Base-by-base conservation (phyloP, 805 yeast genomes). In the Candida hungchunana region DNA sequence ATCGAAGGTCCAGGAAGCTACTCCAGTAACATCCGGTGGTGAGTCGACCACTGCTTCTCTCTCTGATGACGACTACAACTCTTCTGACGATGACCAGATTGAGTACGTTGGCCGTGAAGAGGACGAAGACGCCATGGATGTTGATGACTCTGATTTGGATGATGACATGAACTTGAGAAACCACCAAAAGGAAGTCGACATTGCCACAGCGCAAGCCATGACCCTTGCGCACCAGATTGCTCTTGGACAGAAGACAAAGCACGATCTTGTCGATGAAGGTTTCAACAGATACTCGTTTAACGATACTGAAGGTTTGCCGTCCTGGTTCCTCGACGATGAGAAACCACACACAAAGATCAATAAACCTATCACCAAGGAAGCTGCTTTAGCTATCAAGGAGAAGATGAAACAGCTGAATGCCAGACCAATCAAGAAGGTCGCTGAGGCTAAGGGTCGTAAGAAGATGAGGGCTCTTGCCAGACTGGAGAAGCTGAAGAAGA, bases 271-370 rank as follows among this genome's bases (percentile, higher is more conserved):
- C n/a, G 87, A 88, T 53, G 97, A 93, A 52, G 96, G 96, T 26
- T 85, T 83, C 62, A 87, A 90, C 61, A 79, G 86, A 60, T 85
- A 87, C 48, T 78, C 97, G 3, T 90, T 93, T 72, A 75, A 97
- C 50, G 97, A 93, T 52, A 70, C 66, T 29, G 97, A 89, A 19
- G 87, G 88, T 11, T 68, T 93, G 36, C 99, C 99, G 1, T 88
- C 78, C n/a, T 93, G 99, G 99, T 93, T 93, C 56, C 40, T 84
- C 28, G 97, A 93, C 48, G 98, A 93, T 48, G 99, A 93, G 60
- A 77, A 74, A 55, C 69, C 68, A 54, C 96, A 90, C 64, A 80
- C 88, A 34, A 87, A 87, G 69, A 76, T 86, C 39, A 75, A 75
- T 48, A 82, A 85, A 58, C 98, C 98, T 7, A 84, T 93, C 43